These are phyloP conservation scores for Cenchrus purpureus DNA, from an alignment of 176 grass and related monocot species.

Conservation along the genomic window DNA sequence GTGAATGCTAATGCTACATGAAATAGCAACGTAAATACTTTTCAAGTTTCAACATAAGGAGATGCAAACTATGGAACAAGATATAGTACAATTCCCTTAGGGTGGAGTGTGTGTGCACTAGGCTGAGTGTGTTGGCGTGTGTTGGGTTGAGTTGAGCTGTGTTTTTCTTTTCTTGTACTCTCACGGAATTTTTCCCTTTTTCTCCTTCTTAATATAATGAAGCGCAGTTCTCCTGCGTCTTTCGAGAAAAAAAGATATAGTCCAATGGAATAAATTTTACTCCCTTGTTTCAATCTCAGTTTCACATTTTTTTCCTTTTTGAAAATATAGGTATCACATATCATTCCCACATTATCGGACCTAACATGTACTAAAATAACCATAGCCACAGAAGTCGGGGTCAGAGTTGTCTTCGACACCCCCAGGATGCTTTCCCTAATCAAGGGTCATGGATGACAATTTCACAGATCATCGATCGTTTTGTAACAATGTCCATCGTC, in stretches of 20 bases:
- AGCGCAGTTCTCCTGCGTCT: too few species aligned
- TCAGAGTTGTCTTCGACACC: background rate
- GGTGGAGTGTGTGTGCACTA: too few species aligned
- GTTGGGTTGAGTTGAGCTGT: too few species aligned
- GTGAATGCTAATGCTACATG: slow-evolving; percentile 32
- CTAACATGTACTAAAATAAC: background rate
- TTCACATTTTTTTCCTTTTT: slow-evolving; percentile 20
- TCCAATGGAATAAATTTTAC: slow-evolving; percentile 10
- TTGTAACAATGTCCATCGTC: background rate
- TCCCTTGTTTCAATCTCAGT: background rate
- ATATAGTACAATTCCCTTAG: background rate
- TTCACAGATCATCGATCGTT: background rate
- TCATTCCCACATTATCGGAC: slow-evolving; percentile 4
- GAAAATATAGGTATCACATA: background rate
- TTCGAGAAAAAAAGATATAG: too few species aligned
- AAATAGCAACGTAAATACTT: slow-evolving; percentile 29
- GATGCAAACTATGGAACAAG: slow-evolving; percentile 19
- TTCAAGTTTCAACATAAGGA: slow-evolving; percentile 26
- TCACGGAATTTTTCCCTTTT: too few species aligned
- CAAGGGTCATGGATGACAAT: background rate
- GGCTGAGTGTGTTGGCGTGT: too few species aligned
- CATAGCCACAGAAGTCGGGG: background rate
- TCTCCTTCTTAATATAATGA: too few species aligned
- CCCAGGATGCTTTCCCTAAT: background rate
- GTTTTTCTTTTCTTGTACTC: too few species aligned